Evolutionary conservation across 805 yeast genomes (phyloP).

Genomic region (Clavispora asparagi): DNA sequence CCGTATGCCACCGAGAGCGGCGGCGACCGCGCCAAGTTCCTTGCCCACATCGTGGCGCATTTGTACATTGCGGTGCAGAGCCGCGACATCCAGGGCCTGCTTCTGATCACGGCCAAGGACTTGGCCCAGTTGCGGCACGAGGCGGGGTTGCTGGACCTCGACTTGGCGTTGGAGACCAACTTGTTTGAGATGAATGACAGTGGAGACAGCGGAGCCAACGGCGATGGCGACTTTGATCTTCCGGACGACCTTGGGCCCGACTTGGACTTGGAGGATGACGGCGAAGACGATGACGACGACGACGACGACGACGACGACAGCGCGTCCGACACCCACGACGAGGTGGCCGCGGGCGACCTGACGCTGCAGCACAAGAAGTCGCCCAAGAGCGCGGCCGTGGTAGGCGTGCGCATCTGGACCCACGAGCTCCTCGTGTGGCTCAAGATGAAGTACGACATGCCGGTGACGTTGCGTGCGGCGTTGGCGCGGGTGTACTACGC

Average conservation of each 20-base stretch:
- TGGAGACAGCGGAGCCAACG: constrained; percentile 19
- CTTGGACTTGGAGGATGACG: constrained; percentile 35
- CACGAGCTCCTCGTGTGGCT: constrained; percentile 76
- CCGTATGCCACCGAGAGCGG: constrained; percentile 75
- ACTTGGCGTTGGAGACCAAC: constrained; percentile 51
- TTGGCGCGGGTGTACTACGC: constrained; percentile 69
- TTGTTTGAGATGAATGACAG: constrained; percentile 33
- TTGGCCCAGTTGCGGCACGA: constrained; percentile 40
- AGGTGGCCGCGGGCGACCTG: constrained; percentile 26
- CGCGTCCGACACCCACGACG: constrained; percentile 27
- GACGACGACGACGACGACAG: constrained; percentile 30
- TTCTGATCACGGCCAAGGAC: constrained; percentile 65
- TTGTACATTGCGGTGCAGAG: constrained; percentile 73
- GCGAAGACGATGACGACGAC: constrained; percentile 37
- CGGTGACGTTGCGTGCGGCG: constrained; percentile 54
- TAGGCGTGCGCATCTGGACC: constrained; percentile 79
- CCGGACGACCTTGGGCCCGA: constrained; percentile 1
- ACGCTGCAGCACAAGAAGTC: constrained; percentile 55
- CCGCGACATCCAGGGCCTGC: constrained; percentile 66
- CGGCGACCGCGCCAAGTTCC: constrained; percentile 63
- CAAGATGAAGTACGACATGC: constrained; percentile 74
- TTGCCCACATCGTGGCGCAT: constrained; percentile 76
- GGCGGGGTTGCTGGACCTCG: constrained; percentile 32
- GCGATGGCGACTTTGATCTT: constrained; percentile 14
- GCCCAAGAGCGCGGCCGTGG: constrained; percentile 66